phyloP scores from a whole-genome alignment of 2,329 filamentous ascomycete genomes.

The Epichloe bromicola region DNA sequence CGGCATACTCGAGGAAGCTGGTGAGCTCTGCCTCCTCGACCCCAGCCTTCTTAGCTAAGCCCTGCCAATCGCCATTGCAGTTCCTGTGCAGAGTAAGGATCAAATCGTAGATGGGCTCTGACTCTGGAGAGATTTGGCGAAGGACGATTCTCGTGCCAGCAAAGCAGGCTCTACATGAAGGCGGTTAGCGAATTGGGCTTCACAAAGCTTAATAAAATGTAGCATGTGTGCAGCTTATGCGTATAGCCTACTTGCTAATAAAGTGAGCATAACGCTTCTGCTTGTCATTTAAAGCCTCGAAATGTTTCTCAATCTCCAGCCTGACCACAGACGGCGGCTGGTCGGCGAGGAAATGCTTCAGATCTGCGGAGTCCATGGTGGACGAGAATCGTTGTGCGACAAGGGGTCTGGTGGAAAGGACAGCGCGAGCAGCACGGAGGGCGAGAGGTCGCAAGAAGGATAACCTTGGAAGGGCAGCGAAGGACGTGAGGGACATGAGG shows the following conservation, averaged over 20 bases:
- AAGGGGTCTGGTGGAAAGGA: background rate
- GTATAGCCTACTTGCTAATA: constrained; percentile 55
- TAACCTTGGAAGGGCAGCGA: constrained; percentile 23
- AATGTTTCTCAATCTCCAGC: constrained; percentile 86
- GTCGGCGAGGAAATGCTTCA: constrained; percentile 77
- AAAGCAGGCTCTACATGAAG: constrained; percentile 51
- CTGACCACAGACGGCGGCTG: constrained; percentile 78
- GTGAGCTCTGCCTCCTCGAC: constrained; percentile 51
- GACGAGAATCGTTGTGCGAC: constrained; percentile 9
- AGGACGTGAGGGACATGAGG: constrained; percentile 22
- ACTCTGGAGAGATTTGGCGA: constrained; percentile 70
- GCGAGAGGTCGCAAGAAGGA: constrained; percentile 19
- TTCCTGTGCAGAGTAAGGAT: constrained; percentile 59
- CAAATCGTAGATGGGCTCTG: constrained; percentile 68
- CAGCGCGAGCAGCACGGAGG: background rate
- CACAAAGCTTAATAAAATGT: background rate
- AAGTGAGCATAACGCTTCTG: constrained; percentile 88
- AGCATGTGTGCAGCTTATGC: background rate
- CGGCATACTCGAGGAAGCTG: constrained; percentile 63
- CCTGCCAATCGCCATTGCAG: constrained; percentile 57
- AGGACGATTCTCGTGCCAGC: constrained; percentile 66
- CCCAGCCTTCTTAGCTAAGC: constrained; percentile 49
- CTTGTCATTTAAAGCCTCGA: constrained; percentile 59
- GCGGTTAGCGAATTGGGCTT: background rate
- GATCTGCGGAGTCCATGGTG: constrained; percentile 46